phyloP scores from a whole-genome alignment of 2,329 filamentous ascomycete species.

The Calonectria hawksworthii region DNA sequence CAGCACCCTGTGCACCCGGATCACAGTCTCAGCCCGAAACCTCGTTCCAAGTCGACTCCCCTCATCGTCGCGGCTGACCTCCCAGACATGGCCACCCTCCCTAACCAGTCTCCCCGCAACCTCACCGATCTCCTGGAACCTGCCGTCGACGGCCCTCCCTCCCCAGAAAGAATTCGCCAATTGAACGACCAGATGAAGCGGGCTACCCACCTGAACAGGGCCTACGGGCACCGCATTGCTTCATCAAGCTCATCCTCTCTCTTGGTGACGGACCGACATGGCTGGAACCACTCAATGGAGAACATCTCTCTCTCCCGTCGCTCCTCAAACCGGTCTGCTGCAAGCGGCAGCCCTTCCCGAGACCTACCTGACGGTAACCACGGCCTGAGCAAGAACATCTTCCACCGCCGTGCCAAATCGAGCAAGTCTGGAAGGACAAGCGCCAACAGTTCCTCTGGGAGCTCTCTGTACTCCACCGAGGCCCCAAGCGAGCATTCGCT shows the following conservation, averaged over 20 bases:
- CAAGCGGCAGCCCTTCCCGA: constrained; percentile 65
- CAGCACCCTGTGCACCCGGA: constrained; percentile 40
- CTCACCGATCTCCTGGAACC: constrained; percentile 66
- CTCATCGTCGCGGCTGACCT: constrained; percentile 17
- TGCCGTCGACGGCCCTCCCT: constrained; percentile 72
- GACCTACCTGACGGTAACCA: constrained; percentile 73
- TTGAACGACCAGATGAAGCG: constrained; percentile 72
- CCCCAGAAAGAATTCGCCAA: constrained; percentile 70
- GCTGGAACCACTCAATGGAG: constrained; percentile 66
- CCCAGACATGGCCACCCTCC: constrained; percentile 27
- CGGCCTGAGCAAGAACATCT: constrained; percentile 71
- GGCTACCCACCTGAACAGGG: constrained; percentile 58
- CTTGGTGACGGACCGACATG: constrained; percentile 57
- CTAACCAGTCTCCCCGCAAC: constrained; percentile 39
- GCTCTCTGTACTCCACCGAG: constrained; percentile 65
- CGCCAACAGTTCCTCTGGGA: constrained; percentile 61
- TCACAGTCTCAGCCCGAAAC: constrained; percentile 36
- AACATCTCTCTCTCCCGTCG: constrained; percentile 65
- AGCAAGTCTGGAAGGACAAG: constrained; percentile 60
- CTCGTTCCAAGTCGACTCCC: constrained; percentile 24
- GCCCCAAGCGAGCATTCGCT: constrained; percentile 51
- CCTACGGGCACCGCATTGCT: constrained; percentile 52
- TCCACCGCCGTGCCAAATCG: constrained; percentile 65
- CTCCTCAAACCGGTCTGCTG: constrained; percentile 69
- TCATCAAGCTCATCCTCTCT: constrained; percentile 71